Conservation (phyloP, 176 grass and related monocot species). For the Paspalum notatum region DNA sequence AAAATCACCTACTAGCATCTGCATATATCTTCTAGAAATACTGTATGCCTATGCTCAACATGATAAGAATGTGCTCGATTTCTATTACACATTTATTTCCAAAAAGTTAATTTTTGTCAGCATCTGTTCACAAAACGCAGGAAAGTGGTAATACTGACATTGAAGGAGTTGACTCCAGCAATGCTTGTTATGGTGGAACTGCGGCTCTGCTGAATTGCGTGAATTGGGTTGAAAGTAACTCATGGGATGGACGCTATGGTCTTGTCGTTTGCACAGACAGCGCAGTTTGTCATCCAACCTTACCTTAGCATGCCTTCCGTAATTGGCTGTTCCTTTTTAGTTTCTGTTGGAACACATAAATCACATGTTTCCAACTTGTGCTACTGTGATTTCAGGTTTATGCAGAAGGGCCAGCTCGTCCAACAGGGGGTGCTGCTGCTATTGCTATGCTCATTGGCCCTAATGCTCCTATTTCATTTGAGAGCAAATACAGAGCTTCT, state of each 20-base stretch:
- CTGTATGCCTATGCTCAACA: background rate
- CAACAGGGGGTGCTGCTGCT: constrained; percentile 79
- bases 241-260: constrained; percentile 83
- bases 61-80: background rate
- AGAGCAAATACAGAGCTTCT: constrained; percentile 84
- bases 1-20: background rate
- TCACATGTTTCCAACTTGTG: background rate
- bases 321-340: constrained; percentile 15
- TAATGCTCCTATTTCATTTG: constrained; percentile 83
- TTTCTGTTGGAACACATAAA: constrained; percentile 18
- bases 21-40: background rate
- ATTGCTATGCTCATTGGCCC: constrained; percentile 91
- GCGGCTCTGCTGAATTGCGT: constrained; percentile 78
- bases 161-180: constrained; percentile 83
- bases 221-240: constrained; percentile 87
- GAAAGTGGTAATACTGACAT: constrained; percentile 76
- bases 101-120: background rate
- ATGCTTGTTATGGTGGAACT: constrained; percentile 82
- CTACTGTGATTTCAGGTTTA: constrained; percentile 61
- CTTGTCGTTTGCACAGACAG: constrained; percentile 85
- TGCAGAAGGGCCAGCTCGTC: constrained; percentile 78
- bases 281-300: constrained; percentile 51
- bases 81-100: background rate
- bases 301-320: background rate
- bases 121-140: constrained; percentile 46